Conservation (phyloP, 2,329 filamentous ascomycete species). For the Dryadomyces sulphureus region DNA sequence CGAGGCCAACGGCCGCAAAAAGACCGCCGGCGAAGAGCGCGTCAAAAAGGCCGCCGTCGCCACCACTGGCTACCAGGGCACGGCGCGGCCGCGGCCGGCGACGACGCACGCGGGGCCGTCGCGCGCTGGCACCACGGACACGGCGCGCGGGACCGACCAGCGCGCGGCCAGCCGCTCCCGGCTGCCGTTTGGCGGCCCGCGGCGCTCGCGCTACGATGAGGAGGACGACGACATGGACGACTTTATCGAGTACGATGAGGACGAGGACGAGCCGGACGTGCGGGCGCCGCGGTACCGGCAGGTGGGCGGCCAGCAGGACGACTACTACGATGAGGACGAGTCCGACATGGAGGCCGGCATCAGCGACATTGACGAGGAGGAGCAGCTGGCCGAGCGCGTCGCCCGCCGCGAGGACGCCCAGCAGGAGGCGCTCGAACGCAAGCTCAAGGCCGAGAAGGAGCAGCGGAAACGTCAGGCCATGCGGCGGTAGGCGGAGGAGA, state of each 20-base stretch:
- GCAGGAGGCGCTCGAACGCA: slow-evolving; percentile 46
- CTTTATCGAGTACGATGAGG: slow-evolving; percentile 47
- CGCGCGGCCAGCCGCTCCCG: slow-evolving; percentile 1
- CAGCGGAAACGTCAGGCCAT: slow-evolving; percentile 26
- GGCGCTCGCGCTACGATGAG: slow-evolving; percentile 37
- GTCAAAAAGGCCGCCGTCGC: slow-evolving; percentile 39
- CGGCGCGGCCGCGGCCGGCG: slow-evolving; percentile 40
- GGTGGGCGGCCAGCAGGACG: slow-evolving; percentile 10
- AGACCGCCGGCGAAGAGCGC: slow-evolving; percentile 26
- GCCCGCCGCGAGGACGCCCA: slow-evolving; percentile 55
- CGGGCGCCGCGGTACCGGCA: not conserved
- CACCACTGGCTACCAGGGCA: slow-evolving; percentile 52
- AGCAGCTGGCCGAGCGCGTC: slow-evolving; percentile 42
- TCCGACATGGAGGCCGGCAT: slow-evolving; percentile 69
- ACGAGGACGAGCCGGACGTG: slow-evolving; percentile 26
- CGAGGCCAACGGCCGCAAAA: not conserved
- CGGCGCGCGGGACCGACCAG: not conserved
- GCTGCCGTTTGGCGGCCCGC: slow-evolving; percentile 7
- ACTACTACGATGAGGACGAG: slow-evolving; percentile 36
- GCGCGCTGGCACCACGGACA: not conserved
- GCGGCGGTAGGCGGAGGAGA: too few relatives aligned
- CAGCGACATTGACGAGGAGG: slow-evolving; percentile 60
- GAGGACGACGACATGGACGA: slow-evolving; percentile 47
- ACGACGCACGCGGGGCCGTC: slow-evolving; percentile 18
- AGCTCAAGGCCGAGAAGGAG: slow-evolving; percentile 47